A percentile compares a stretch with the other conserved stretches of the same genome.
Evolutionary conservation across 2,329 filamentous ascomycete genomes (phyloP).

Genomic region (Karstenula rhodostoma): DNA sequence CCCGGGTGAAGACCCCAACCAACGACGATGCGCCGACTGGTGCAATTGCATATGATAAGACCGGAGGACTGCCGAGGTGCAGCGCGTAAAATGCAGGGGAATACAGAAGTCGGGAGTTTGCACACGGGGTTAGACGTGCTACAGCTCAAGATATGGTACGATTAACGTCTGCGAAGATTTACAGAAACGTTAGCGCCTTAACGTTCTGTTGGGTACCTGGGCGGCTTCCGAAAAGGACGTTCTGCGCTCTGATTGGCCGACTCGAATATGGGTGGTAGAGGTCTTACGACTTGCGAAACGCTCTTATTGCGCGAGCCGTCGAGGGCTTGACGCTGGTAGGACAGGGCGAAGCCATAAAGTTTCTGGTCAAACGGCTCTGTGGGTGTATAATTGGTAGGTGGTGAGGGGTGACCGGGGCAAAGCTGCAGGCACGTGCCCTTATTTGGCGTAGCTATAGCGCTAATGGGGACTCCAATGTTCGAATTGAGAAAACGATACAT

Average conservation of each 20-base stretch:
- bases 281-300: constrained; percentile 38
- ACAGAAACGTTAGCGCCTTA: constrained; percentile 17
- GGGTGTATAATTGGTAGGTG: constrained; percentile 13
- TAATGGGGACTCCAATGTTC: constrained; percentile 13
- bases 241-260: constrained; percentile 36
- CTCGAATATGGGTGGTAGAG: constrained; percentile 25
- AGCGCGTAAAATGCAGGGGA: neutral
- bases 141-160: neutral
- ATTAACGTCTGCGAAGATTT: constrained; percentile 1
- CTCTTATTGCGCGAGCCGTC: constrained; percentile 14
- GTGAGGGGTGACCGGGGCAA: constrained; percentile 13
- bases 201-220: constrained; percentile 37
- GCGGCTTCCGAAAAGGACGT: constrained; percentile 35
- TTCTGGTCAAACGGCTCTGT: neutral
- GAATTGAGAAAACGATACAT: constrained; percentile 10
- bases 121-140: neutral
- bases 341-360: neutral
- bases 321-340: constrained; percentile 13
- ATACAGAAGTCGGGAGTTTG: neutral
- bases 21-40: neutral
- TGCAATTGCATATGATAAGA: neutral
- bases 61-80: neutral
- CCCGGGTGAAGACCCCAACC: neutral
- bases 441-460: constrained; percentile 21
- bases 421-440: constrained; percentile 13